Evolutionary conservation across 2,329 filamentous ascomycete genomes (phyloP), one percentile per base, ranked within the genome.

Genomic region (Neodidymelliopsis sp.): DNA sequence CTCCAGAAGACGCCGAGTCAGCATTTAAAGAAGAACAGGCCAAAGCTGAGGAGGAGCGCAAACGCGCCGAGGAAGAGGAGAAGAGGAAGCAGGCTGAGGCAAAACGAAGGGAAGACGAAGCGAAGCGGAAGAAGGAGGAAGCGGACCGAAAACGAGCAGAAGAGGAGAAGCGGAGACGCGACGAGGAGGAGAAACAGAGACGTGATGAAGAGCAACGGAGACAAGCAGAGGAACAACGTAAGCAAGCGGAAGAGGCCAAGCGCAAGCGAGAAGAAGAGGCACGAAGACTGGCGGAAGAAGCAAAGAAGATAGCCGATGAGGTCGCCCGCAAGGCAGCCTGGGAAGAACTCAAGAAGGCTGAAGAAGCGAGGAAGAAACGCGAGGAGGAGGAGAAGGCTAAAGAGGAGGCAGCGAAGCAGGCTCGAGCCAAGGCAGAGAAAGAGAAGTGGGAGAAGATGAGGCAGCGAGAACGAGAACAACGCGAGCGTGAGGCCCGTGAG

Each of bases 11-110:
- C 30, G 47, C 62, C 19, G 62, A 65, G 15, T 59, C 56, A 13
- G 57, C 62, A 6, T 72, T 67, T 62, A 65, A 59, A 70, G 19
- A 55, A 66, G 65, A 56, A 65, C 79, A 76, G 59, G 76, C 77
- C 55, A 72, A 73, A 33, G 76, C 77, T 57, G 72, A 72, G 28
- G 73, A 77, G 40, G 62, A 67, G 3, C 78, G 86, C 43, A 86
- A 89, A 63, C 86, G 89, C 57, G 85, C 87, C 57, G 85, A 74
- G 67, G 63, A 70, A 44, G 63, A 72, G 10, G 45, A 49, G 55
- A 82, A 58, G 41, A 53, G 60, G 22, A 58, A 57, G 41, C 20
- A 82, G 58, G 75, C 79, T 52, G 18, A 40, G 35, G 60, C 59
- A 20, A 34, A 36, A 67, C 57, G 74, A 67, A 61, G 67, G 45